These are phyloP conservation scores for Syzygium syzygioides DNA, from an alignment of 441 rosid species.

Conservation along the genomic window DNA sequence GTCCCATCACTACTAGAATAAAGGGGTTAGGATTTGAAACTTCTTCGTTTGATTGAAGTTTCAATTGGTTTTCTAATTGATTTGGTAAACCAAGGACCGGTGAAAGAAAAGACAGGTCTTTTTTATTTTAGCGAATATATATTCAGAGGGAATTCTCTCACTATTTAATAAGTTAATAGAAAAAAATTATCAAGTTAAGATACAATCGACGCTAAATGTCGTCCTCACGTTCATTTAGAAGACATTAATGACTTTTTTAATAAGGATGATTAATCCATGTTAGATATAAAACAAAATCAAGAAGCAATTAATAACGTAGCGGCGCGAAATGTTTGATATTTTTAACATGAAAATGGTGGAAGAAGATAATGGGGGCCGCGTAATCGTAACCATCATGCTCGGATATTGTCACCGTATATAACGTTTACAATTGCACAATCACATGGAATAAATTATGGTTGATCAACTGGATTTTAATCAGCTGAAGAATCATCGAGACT, in stretches of 20 bases:
- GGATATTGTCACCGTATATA: background rate
- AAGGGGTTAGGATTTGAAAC: background rate
- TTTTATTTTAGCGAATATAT: background rate
- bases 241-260: background rate
- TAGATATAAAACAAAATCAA: background rate
- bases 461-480: background rate
- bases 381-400: background rate
- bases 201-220: background rate
- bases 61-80: background rate
- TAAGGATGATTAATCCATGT: background rate
- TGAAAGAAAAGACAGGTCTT: background rate
- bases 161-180: background rate
- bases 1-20: background rate
- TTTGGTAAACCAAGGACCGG: background rate
- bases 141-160: background rate
- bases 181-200: background rate
- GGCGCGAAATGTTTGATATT: background rate
- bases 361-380: background rate
- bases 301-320: background rate
- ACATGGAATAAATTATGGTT: background rate
- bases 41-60: background rate
- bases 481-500: background rate
- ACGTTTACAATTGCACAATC: background rate
- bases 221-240: background rate
- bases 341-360: background rate